Evolutionary conservation across 129 eudicot genomes (phyloP).

Genomic region (Glebionis coronaria): DNA sequence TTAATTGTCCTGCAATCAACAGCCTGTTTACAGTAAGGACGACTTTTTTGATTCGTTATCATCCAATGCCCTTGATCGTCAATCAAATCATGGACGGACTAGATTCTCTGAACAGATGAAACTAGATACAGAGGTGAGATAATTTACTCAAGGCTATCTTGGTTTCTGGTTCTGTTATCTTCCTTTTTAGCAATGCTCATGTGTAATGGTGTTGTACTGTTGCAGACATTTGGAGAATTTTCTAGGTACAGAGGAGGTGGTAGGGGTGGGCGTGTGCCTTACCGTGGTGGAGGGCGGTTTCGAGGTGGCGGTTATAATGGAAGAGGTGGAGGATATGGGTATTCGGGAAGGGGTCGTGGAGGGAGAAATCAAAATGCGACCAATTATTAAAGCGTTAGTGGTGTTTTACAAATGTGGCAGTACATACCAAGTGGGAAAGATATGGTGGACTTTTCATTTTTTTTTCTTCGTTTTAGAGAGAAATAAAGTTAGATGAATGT

Average conservation of each 20-base stretch:
- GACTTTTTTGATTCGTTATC: conserved; percentile 92
- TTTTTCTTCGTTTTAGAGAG: neutral
- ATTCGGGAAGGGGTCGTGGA: conserved; percentile 78
- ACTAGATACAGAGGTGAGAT: conserved; percentile 79
- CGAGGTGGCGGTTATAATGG: conserved; percentile 49
- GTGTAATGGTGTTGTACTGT: conserved; percentile 8
- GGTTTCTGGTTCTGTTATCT: neutral
- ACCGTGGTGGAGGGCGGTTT: conserved; percentile 51
- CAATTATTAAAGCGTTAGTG: conserved; percentile 12
- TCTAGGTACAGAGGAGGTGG: conserved; percentile 84
- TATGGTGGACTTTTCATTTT: conserved; percentile 3
- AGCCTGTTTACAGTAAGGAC: conserved; percentile 89
- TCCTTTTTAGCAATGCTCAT: neutral
- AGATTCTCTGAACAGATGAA: conserved; percentile 88
- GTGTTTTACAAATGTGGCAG: conserved; percentile 4
- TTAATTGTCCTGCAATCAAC: conserved; percentile 27
- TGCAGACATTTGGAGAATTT: conserved; percentile 91
- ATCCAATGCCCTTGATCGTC: conserved; percentile 55
- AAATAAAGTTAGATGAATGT: conserved; percentile 10
- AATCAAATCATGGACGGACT: conserved; percentile 63
- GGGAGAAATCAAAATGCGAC: conserved; percentile 33
- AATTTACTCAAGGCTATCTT: neutral
- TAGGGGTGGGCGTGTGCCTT: conserved; percentile 75
- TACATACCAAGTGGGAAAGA: conserved; percentile 23
- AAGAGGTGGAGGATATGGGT: conserved; percentile 51